A percentile compares a stretch with the other conserved stretches of the same genome.
Conservation (phyloP, 371 early-diverging fungal genomes). For the Mortierella polycephala region DNA sequence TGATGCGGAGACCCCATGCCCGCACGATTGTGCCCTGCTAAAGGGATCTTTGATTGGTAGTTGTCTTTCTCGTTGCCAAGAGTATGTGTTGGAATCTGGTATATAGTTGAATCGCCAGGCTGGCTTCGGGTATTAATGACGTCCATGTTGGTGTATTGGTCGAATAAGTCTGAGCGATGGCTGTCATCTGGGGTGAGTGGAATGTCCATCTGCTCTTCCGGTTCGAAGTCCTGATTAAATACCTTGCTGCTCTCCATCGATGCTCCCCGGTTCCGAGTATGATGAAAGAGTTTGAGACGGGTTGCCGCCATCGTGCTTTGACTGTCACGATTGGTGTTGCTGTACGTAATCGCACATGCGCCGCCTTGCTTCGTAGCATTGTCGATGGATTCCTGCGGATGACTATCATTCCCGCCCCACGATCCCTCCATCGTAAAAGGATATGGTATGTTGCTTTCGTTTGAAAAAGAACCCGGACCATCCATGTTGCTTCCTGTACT, state of each 20-base stretch:
- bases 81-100: neutral
- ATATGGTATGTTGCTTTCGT: neutral
- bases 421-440: neutral
- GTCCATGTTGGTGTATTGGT: constrained; percentile 13
- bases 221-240: constrained; percentile 39
- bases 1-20: constrained; percentile 2
- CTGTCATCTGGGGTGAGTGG: constrained; percentile 1
- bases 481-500: neutral
- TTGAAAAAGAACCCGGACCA: constrained; percentile 10
- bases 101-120: neutral
- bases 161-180: constrained; percentile 7
- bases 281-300: constrained; percentile 23
- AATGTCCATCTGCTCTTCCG: constrained; percentile 6
- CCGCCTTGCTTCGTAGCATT: neutral
- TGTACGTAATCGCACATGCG: neutral
- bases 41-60: neutral
- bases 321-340: neutral
- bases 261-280: constrained; percentile 23
- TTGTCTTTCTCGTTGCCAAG: neutral
- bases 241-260: constrained; percentile 43
- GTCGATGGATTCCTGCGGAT: neutral
- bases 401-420: neutral
- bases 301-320: no score
- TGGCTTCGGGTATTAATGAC: neutral
- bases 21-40: neutral